Conservation (phyloP, 2,329 filamentous ascomycete species). For the Ascochyta fabae region DNA sequence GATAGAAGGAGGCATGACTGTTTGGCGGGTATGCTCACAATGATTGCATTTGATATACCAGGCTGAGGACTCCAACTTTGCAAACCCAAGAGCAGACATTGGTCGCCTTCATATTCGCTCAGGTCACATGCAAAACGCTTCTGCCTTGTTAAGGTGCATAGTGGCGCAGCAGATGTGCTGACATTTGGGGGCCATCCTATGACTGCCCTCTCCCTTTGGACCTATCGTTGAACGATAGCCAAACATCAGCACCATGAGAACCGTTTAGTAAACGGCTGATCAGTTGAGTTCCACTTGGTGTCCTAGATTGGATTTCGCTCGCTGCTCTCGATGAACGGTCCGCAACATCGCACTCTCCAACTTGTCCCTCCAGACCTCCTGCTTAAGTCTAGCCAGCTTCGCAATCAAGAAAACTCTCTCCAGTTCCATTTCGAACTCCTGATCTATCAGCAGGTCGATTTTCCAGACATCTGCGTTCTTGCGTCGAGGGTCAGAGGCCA, state of each 20-base stretch:
- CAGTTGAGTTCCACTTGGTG: background rate
- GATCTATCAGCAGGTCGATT: background rate
- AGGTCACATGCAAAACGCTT: background rate
- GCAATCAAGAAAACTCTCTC: background rate
- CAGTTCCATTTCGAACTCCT: background rate
- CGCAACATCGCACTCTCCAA: background rate
- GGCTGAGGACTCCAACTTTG: too few relatives aligned
- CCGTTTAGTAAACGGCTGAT: background rate
- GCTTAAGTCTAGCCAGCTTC: background rate
- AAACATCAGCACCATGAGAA: too few relatives aligned
- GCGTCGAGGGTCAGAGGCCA: background rate
- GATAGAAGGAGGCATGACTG: background rate
- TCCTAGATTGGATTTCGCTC: background rate
- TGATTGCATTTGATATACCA: background rate
- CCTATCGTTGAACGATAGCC: background rate
- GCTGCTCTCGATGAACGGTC: too few relatives aligned
- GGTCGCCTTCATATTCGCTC: background rate
- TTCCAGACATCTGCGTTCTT: background rate
- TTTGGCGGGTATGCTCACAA: background rate
- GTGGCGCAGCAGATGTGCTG: background rate
- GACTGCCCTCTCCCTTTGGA: background rate
- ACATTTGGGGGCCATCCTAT: background rate
- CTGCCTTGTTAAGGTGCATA: background rate
- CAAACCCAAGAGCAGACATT: background rate
- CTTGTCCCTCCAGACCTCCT: background rate